Conservation (phyloP, 768 basidiomycete genomes). For the Mycena belliarum region DNA sequence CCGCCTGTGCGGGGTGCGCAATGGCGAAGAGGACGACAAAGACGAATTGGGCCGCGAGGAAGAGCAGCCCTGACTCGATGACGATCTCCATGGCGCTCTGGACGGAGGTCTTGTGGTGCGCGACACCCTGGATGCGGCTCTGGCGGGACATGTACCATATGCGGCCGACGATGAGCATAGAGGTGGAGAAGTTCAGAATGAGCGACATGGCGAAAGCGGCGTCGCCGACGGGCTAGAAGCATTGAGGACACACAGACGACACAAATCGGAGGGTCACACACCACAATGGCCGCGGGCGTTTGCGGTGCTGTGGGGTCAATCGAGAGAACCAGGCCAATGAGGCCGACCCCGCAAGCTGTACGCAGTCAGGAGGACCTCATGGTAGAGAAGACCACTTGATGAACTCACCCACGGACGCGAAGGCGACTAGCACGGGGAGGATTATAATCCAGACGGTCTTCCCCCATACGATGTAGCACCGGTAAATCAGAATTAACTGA, state of each 20-base stretch:
- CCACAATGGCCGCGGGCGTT: slow-evolving; percentile 33
- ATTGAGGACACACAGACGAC: no score
- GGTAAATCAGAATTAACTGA: slow-evolving; percentile 25
- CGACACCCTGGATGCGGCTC: slow-evolving; percentile 13
- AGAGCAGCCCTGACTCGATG: slow-evolving; percentile 42
- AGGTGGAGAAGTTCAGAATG: slow-evolving; percentile 42
- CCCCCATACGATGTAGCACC: slow-evolving; percentile 44
- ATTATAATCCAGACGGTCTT: slow-evolving; percentile 33
- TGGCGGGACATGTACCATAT: slow-evolving; percentile 35
- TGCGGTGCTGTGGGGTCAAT: slow-evolving; percentile 31
- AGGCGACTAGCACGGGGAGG: slow-evolving; percentile 34
- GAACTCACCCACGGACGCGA: slow-evolving; percentile 35
- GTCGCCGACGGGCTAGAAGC: neutral
- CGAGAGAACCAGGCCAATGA: slow-evolving; percentile 30
- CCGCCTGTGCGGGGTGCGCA: slow-evolving; percentile 32
- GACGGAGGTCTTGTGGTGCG: slow-evolving; percentile 4
- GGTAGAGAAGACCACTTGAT: neutral
- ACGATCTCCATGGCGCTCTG: slow-evolving; percentile 34
- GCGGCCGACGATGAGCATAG: slow-evolving; percentile 40
- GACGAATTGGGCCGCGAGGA: slow-evolving; percentile 40
- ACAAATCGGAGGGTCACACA: neutral
- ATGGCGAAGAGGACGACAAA: slow-evolving; percentile 41
- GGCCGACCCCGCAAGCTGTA: slow-evolving; percentile 32
- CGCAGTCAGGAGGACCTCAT: no score
- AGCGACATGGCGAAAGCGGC: slow-evolving; percentile 41